Evolutionary conservation across 495 filamentous ascomycete species (phyloP), one percentile per base, ranked within the genome.

Genomic region (Echria macrotheca): DNA sequence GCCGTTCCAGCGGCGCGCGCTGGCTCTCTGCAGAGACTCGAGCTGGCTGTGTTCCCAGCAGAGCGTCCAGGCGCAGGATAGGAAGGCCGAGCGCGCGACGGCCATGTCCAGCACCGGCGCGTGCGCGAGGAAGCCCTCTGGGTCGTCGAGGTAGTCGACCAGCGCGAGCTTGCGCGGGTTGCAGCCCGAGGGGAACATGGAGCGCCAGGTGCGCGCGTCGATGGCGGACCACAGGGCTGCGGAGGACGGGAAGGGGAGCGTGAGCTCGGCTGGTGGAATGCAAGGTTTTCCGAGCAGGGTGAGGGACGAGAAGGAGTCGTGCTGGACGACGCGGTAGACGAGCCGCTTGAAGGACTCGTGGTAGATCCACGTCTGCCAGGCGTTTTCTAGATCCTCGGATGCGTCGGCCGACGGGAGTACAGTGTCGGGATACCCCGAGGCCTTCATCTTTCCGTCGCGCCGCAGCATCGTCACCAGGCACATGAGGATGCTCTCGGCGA

Each of bases 401-500:
- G 12, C 6, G 35, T 29, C 14, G 35, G 22, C 17, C 21, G 21
- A 6, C 12, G 26, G 19, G 38, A 41, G 17, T 14, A 26, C 18
- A 9, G 37, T 14, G 12, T 39, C 5, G 0, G 50, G 26, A 14
- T 47, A 47, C 6, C 15, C 37, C 0, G 53, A 52, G 47, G n/a
- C 35, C 6, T 12, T 63, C 56, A 35, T 56, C 50, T 22, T 63
- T 43, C 8, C 70, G 51, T 33, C 68, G 43, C 60, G 57, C 48
- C 60, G 60, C 38, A 41, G 23, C 21, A 52, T 40, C 23, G 77
- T 80, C 1, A 76, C 50, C 1, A 79, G 43, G 0, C 70, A 67
- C 41, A 77, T 69, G 14, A 69, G 60, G 50, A 77, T 74, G 52
- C 74, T 78, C 54, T 81, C 78, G 0, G 78, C 72, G 22, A 83